Base-by-base conservation (phyloP, 2,329 filamentous ascomycete species). In the Endocalyx cinctus region DNA sequence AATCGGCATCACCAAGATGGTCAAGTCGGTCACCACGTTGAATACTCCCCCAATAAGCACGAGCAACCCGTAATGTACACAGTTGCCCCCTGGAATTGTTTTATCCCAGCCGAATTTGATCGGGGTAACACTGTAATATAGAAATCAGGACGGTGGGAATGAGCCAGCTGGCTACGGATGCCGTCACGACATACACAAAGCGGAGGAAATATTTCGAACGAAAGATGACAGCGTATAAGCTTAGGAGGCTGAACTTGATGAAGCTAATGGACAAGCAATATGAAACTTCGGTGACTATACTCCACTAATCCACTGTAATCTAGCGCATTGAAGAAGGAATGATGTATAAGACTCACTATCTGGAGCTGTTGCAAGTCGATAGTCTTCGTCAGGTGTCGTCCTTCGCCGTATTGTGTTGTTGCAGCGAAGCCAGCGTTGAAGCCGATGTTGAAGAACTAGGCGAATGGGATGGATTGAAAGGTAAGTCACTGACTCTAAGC, bases 171-270 rank as follows among this genome's bases (percentile, higher is more conserved):
- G 19, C 25, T 5, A 39, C 12, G 7, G 30, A 10, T 5, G 19
- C 10, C 10, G 25, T 29, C 5, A 36, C 13, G 2, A 5, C 29
- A 33, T 29, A 36, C 8, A 39, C 15, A 5, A 13, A 34, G 16
- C 6, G 16, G 13, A 18, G 20, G 17, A 41, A 37, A 5, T 6
- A 25, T 7, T n/a, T 23, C 5, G 20, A 27, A 17, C 25, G 17
- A 23, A 37, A 41, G 12, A 41, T 41, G 5, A 5, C 22, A 5
- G 23, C 27, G 7, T 41, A 41, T 5, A 41, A 23, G 5, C 22
- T 37, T 11, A 41, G 26, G 25, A 41, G 31, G 17, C 34, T 34
- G 10, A 37, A 15, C 31, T 40, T 40, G 10, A 40, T 25, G 10
- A 31, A 40, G 7, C 13, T 25, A 12, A 40, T 29, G 17, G 26